These are phyloP conservation scores for Clarireedia paspali DNA, from an alignment of 2,329 filamentous ascomycete genomes.

Conservation along the genomic window DNA sequence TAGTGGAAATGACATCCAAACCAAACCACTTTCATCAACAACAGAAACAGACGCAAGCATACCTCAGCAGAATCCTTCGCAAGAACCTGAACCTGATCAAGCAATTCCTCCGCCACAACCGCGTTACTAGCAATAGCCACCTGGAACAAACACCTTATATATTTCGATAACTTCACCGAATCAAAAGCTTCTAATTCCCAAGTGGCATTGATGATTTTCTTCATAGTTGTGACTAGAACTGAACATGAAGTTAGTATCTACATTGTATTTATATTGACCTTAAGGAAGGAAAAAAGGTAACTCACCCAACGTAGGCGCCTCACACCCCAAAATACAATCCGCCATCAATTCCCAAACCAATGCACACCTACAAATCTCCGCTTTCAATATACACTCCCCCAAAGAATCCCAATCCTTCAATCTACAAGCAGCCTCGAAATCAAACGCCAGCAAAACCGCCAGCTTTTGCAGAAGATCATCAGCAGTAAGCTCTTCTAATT, in stretches of 20 bases:
- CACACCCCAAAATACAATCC: slow-evolving; percentile 52
- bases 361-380: slow-evolving; percentile 37
- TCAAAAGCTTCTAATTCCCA: slow-evolving; percentile 51
- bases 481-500: slow-evolving; percentile 36
- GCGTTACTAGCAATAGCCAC: slow-evolving; percentile 48
- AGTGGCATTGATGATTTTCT: slow-evolving; percentile 63
- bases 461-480: slow-evolving; percentile 54
- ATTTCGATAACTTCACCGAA: slow-evolving; percentile 57
- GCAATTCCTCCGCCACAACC: slow-evolving; percentile 47
- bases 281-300: neutral
- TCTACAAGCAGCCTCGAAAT: slow-evolving; percentile 67
- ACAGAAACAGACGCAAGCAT: slow-evolving; percentile 12
- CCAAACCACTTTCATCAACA: no score
- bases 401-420: slow-evolving; percentile 63
- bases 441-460: slow-evolving; percentile 61
- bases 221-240: slow-evolving; percentile 39
- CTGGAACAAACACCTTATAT: slow-evolving; percentile 72
- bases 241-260: slow-evolving; percentile 4
- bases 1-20: neutral
- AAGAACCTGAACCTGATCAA: slow-evolving; percentile 54
- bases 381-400: slow-evolving; percentile 48
- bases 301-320: slow-evolving; percentile 43
- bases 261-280: neutral
- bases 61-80: slow-evolving; percentile 44
- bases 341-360: slow-evolving; percentile 54